These are phyloP conservation scores for Emergomyces orientalis DNA, from an alignment of 2,329 filamentous ascomycete genomes.

Conservation along the genomic window DNA sequence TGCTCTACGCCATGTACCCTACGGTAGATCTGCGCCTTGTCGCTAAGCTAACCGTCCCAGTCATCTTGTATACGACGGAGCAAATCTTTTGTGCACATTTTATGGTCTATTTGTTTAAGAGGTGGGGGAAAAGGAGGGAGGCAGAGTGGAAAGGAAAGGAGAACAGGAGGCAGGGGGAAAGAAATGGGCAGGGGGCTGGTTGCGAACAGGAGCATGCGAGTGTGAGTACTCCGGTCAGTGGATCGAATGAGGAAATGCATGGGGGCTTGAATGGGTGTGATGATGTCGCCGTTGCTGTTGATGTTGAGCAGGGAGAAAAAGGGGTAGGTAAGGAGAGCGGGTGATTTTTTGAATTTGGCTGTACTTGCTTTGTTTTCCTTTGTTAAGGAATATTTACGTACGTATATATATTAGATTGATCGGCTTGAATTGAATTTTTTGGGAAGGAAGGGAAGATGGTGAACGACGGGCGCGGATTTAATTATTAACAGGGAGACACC, in stretches of 20 bases:
- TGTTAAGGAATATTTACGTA: not conserved
- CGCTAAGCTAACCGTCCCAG: conserved; percentile 31
- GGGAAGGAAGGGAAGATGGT: not conserved
- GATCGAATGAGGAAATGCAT: conserved; percentile 10
- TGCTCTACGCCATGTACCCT: conserved; percentile 56
- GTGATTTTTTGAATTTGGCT: not conserved
- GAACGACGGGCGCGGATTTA: not conserved
- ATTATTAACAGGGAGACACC: not conserved
- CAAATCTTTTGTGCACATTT: conserved; percentile 33
- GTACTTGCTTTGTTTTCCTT: not conserved
- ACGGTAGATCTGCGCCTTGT: conserved; percentile 27
- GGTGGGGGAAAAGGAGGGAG: conserved; percentile 22
- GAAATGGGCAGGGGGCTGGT: not conserved
- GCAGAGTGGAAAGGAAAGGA: conserved; percentile 5
- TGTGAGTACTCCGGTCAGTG: not conserved
- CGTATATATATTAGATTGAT: not conserved
- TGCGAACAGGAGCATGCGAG: not conserved
- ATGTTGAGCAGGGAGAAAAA: not conserved
- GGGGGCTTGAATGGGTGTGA: not conserved
- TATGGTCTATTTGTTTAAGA: conserved; percentile 29
- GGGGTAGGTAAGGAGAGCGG: not conserved
- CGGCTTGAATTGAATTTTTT: not conserved
- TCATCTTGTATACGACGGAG: conserved; percentile 33
- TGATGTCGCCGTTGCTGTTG: not conserved
- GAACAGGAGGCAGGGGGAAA: conserved; percentile 13